phyloP scores from a whole-genome alignment of 192 early-diverging fungal species.

The Pilobolus umbonatus region DNA sequence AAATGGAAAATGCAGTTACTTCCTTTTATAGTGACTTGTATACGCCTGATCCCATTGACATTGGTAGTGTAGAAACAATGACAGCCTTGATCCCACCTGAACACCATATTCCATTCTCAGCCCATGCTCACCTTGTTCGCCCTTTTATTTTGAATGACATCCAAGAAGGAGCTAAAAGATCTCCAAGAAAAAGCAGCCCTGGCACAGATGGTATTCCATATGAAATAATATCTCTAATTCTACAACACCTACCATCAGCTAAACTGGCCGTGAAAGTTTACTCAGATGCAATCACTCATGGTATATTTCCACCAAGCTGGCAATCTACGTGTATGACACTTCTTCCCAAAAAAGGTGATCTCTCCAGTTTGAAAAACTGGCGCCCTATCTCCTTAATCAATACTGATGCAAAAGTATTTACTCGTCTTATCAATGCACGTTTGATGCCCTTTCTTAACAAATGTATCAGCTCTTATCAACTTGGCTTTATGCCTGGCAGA shows the following conservation, averaged over 20 bases:
- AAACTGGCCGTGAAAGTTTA: neutral
- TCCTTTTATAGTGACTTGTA: neutral
- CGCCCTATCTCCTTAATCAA: slow-evolving; percentile 17
- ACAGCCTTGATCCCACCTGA: neutral
- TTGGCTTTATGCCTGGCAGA: slow-evolving; percentile 16
- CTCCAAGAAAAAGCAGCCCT: slow-evolving; percentile 3
- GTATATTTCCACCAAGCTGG: neutral
- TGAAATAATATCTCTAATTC: neutral
- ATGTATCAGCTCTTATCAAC: slow-evolving; percentile 17
- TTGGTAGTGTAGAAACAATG: neutral
- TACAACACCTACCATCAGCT: neutral
- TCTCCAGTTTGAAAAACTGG: slow-evolving; percentile 12
- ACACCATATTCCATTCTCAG: neutral
- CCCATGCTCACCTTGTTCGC: neutral
- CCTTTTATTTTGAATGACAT: neutral
- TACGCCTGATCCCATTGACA: neutral
- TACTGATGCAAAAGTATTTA: slow-evolving; percentile 24
- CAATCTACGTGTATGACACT: slow-evolving; percentile 16
- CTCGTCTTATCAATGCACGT: neutral
- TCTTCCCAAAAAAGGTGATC: slow-evolving; percentile 28
- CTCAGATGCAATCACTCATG: neutral
- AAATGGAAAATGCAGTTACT: too few species aligned
- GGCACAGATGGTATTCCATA: slow-evolving; percentile 10
- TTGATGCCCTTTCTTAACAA: neutral
- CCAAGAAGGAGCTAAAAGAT: neutral